Evolutionary conservation across 164 flowering plant species (phyloP).

Genomic region (Sextonia rubra): DNA sequence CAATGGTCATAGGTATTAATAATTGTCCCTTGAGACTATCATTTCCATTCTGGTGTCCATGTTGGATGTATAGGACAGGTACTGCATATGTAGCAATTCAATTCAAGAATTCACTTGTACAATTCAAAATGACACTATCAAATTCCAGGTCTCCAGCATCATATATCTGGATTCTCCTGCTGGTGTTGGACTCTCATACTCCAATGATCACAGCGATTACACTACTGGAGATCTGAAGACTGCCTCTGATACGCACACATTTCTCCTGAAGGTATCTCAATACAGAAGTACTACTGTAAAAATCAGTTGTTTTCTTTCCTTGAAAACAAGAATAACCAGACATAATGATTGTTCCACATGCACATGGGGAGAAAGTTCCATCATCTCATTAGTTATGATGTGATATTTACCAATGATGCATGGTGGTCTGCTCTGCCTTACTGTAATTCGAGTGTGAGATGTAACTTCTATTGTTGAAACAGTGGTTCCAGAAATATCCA

Average conservation of each 20-base stretch:
- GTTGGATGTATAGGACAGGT: neutral
- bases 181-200: constrained; percentile 93
- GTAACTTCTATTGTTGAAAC: constrained; percentile 10
- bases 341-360: neutral
- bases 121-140: neutral
- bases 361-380: neutral
- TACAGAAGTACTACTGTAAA: no score
- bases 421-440: neutral
- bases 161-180: constrained; percentile 94
- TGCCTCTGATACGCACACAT: constrained; percentile 68
- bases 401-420: neutral
- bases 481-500: constrained; percentile 83
- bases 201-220: constrained; percentile 48
- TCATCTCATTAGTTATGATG: neutral
- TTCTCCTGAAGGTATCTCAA: constrained; percentile 70
- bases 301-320: no score
- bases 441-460: neutral
- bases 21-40: neutral
- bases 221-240: constrained; percentile 72
- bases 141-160: constrained; percentile 72
- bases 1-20: neutral
- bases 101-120: no score
- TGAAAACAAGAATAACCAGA: no score
- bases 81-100: no score
- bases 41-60: neutral